Base-by-base conservation (phyloP, 768 basidiomycete species). In the Russula emetica region DNA sequence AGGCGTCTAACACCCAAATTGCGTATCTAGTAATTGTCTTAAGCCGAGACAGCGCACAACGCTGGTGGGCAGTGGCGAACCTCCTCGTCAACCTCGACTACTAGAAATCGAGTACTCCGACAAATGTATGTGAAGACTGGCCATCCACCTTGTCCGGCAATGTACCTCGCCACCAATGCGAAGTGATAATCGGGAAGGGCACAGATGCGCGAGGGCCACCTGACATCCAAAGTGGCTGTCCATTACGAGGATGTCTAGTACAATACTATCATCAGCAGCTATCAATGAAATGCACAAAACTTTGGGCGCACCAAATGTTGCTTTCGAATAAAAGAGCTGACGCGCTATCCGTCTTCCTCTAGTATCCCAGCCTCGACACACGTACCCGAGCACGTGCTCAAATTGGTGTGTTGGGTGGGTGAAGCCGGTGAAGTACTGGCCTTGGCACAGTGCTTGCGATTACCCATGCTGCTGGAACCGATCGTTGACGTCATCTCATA, bases 401-500 rank as follows among this genome's bases (percentile, higher is more conserved):
- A 58, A 28, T 45, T 47, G 14, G 45, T 49, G 13, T 2, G n/a
- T n/a, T 49, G 22, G 36, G 52, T 54, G 4, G 28, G 16, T 30
- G 52, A 40, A 22, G 52, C 49, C 2, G 28, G 16, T 30, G 52
- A 40, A 22, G 45, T 30, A 54, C 18, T 20, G 16, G 38, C 30
- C 28, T 47, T 45, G n/a, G 16, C 5, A 20, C 2, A 0, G 45
- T 59, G 13, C 22, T 55, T 32, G 30, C 4, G 58, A 30, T 5
- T 20, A 16, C 24, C 36, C 8, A 32, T 22, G 51, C 34, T 26
- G 5, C 51, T 28, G 10, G 28, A 14, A n/a, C 28, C 49, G 18
- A 36, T 10, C 5, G 16, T 13, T 34, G 34, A 38, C 7, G 58
- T 60, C 63, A 64, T 55, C 45, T 64, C 63, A 2, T 64, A 64